Base-by-base conservation (phyloP, 768 basidiomycete genomes). In the Boletus huronensis region DNA sequence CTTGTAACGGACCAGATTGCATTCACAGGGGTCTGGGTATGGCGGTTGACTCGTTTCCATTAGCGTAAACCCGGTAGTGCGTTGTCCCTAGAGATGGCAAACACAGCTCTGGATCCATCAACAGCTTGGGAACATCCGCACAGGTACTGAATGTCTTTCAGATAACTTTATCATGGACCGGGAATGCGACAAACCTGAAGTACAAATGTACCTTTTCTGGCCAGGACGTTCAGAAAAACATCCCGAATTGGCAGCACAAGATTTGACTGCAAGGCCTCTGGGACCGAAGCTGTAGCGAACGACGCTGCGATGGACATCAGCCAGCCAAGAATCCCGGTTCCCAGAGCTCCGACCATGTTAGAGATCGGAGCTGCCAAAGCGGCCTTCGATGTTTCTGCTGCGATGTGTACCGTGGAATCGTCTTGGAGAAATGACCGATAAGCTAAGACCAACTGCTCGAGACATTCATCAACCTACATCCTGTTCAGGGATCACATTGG, bases 321-420 rank as follows among this genome's bases (percentile, higher is more conserved):
- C 74, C 74, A 77, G 50, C 77, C 79, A 43, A 78, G 62, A 42
- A 74, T 55, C 34, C 73, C 70, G 3, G 77, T 76, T 3, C 57
- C 71, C 14, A 65, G 61, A 36, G 78, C 76, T 26, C 72, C 74
- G 41, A 76, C 67, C 57, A 77, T 64, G 58, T 78, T 79, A 6
- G 77, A 75, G 34, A 78, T 70, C 6, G 78, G 77, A 21, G 74
- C 77, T 13, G 75, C 74, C 23, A 68, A 63, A 5, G 76, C 72
- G n/a, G 75, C 74, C 40, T 74, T 73, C 6, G 76, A 65, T 0
- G 72, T 74, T 66, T 79, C 76, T 55, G 78, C 77, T 3, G 78
- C 70, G 17, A 79, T 76, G 51, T 78, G 77, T 6, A 73, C 78
- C 10, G 75, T 77, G 19, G 77, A 79, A 59, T 79, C 77, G 35